phyloP scores from a whole-genome alignment of 176 grass and related monocot genomes.

The Rhynchospora tenuis region DNA sequence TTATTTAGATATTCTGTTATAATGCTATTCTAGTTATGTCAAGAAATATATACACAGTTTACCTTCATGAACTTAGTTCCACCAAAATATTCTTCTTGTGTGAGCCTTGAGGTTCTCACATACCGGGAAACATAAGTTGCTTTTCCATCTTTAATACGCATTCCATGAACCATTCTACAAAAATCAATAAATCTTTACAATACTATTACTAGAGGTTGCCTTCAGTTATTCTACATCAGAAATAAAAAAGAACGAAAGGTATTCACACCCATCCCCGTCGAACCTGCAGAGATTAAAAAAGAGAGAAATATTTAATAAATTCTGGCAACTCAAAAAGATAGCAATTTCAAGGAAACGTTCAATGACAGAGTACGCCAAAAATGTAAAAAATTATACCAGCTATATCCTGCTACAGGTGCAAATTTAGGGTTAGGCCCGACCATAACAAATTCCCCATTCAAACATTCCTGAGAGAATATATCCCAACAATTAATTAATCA shows the following conservation, averaged over 20 bases:
- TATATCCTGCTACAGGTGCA: conserved; percentile 70
- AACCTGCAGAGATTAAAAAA: conserved; percentile 63
- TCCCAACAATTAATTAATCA: neutral
- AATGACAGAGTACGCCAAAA: neutral
- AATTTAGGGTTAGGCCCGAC: conserved; percentile 94
- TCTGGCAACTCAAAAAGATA: neutral
- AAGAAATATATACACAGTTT: conserved; percentile 54
- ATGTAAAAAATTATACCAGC: conserved; percentile 49
- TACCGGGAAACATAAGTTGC: conserved; percentile 94
- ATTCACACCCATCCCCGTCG: conserved; percentile 89
- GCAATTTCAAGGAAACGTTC: neutral
- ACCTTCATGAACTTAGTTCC: conserved; percentile 95
- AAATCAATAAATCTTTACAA: conserved; percentile 5
- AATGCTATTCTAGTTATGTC: conserved; percentile 29
- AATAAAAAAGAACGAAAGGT: neutral
- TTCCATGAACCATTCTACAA: conserved; percentile 90
- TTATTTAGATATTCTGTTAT: neutral
- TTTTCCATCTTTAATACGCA: conserved; percentile 91
- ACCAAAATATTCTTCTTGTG: conserved; percentile 92
- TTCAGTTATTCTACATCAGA: neutral
- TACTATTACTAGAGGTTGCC: neutral
- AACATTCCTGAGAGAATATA: conserved; percentile 52
- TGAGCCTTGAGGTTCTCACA: conserved; percentile 79
- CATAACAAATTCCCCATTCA: conserved; percentile 96
- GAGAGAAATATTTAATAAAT: neutral